phyloP scores from a whole-genome alignment of 495 filamentous ascomycete species.

The Parathielavia hyrcaniae region DNA sequence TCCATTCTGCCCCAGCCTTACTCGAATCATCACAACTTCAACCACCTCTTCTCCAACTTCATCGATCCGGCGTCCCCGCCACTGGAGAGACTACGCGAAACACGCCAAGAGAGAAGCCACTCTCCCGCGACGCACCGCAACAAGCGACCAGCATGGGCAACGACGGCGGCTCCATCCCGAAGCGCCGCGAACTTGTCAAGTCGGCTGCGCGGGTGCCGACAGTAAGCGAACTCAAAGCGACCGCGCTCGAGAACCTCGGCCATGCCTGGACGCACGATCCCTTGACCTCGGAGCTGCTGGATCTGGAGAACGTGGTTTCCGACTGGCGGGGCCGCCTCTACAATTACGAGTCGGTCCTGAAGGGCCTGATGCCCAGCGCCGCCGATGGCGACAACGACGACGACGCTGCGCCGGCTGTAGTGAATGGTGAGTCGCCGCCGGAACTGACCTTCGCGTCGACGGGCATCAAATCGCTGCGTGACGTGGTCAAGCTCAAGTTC shows the following conservation, averaged over 20 bases:
- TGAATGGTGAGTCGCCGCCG: constrained; percentile 27
- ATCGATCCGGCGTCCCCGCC: too few relatives aligned
- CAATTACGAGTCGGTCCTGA: constrained; percentile 87
- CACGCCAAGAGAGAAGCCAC: too few relatives aligned
- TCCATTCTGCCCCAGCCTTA: too few relatives aligned
- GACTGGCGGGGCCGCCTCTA: constrained; percentile 83
- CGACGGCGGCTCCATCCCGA: constrained; percentile 86
- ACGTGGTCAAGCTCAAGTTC: constrained; percentile 86
- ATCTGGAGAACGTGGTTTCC: constrained; percentile 66
- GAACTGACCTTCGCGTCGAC: constrained; percentile 61
- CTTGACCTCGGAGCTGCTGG: constrained; percentile 68
- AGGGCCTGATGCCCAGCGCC: constrained; percentile 64
- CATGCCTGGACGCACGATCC: constrained; percentile 85
- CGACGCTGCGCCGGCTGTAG: constrained; percentile 7
- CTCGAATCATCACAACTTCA: too few relatives aligned
- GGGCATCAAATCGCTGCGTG: constrained; percentile 70
- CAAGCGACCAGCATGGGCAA: constrained; percentile 66
- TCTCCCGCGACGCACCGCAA: too few relatives aligned
- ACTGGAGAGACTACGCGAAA: too few relatives aligned
- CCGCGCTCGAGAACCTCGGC: constrained; percentile 70
- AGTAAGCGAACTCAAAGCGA: constrained; percentile 84
- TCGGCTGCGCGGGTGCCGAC: constrained; percentile 74
- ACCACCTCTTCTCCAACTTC: too few relatives aligned
- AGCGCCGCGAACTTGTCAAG: constrained; percentile 89
- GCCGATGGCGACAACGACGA: constrained; percentile 20